Evolutionary conservation across 768 basidiomycete genomes (phyloP), one percentile per base, ranked within the genome.

Genomic region (Russula sp.): DNA sequence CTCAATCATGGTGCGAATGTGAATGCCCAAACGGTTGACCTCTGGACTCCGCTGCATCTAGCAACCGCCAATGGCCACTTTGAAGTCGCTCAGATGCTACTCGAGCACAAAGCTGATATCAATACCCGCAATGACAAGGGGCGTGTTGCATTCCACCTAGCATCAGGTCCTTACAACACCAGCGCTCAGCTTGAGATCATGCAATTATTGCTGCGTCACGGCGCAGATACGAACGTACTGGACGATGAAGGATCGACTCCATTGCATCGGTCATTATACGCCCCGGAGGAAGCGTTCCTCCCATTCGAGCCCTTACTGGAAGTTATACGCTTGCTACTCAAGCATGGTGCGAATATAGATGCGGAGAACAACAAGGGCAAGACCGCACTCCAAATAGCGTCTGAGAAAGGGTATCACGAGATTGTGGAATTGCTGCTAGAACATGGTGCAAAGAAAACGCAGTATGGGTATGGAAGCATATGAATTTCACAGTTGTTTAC

Each of bases 261-360:
- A 14, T 20, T 59, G 1, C 57, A 51, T 16, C 13, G 1, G 11
- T 59, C 37, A 6, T 6, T 31, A 8, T 31, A 6, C 13, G 14
- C 4, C 2, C 0, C 39, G 39, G 1, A 0, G 10, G 22, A 22
- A 2, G 22, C 22, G 22, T 22, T 1, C 22, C 1, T 3, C 2
- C 27, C 27, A 27, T 3, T 27, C 27, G 3, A 27, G 2, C 22
- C 22, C 35, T 31, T 22, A 31, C 35, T 40, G 6, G 27, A 40
- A 5, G 48, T 18, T 11, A 6, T 27, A 7, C 57, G 20, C 22
- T 7, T 58, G 48, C 18, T 58, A 18, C 16, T 58, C 6, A 20
- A 58, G 35, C 35, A 58, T 40, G 57, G 57, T 10, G 57, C 22
- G 48, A 11, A 40, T 13, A 50, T 58, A 50, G 48, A 50, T 18